Base-by-base conservation (phyloP, 2,329 filamentous ascomycete species). In the Exserohilum rostratum region DNA sequence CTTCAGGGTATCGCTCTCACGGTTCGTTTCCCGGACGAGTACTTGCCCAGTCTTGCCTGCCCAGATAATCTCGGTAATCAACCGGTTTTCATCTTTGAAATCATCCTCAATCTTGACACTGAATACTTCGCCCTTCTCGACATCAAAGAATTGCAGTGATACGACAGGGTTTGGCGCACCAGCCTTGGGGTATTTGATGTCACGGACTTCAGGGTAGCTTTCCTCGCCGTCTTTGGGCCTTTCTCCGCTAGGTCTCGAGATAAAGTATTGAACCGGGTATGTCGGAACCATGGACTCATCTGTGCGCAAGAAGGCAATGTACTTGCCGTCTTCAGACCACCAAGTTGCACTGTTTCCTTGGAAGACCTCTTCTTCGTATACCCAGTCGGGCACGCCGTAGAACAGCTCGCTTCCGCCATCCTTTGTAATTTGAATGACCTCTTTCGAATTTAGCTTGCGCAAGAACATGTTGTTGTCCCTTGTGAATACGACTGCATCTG, bases 161-260 rank as follows among this genome's bases (percentile, higher is more conserved):
- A 99, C 93, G 12, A 90, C 85, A 0, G 95, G 95, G 73, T 99
- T 99, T 42, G 93, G 92, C 2, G 93, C 88, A 3, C 95, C 96
- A 17, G 95, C 90, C 76, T 98, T 98, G 43, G 95, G 96, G 68
- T 99, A 99, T 76, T 99, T 99, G 84, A 99, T 96, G 65, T 92
- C 80, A 60, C 89, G 86, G 31, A 93, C 87, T 69, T 98, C 93
- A 0, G 95, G 95, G 70, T 99, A 99, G 47, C 86, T 87, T 72
- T 97, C 92, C 62, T 96, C 85, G 17, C 91, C 92, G 1, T 83
- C 78, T 7, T 80, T 74, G 3, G 91, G 87, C 43, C 82, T 61
- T 43, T 85, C 83, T 22, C 91, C 91, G 62, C 90, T 96, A 2
- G 95, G 93, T 38, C 91, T 83, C 20, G 90, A 91, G 56, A 97